Base-by-base conservation (phyloP, 1,139 yeast species). In the Ogataea hybrid region DNA sequence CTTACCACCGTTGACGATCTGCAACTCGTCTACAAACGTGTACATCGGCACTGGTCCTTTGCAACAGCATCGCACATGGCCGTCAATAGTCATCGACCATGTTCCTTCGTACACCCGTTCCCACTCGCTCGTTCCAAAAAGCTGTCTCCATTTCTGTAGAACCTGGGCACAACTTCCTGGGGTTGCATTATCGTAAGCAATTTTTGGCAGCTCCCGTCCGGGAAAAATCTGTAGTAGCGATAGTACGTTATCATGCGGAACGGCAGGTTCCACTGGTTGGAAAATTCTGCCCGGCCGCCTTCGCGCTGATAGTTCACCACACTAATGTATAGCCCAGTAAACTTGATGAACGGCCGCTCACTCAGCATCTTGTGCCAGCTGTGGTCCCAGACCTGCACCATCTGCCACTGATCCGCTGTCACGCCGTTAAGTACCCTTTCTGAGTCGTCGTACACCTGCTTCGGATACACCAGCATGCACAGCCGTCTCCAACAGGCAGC, bases 191-290 rank as follows among this genome's bases (percentile, higher is more conserved):
- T 73, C 0, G 92, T 75, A 15, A 85, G 69, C 17, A 83, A 71
- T 57, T 84, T 77, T 29, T 83, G 62, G 46, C 88, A 84, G 0
- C 75, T 69, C 0, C 97, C 97, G 56, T 86, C 85, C 0, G 83
- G 82, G 57, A 75, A 86, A 57, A 92, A 89, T 44, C 97, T 69
- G 28, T 84, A 63, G 60, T 88, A 92, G 47, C 98, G 69, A 61
- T 87, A 92, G 59, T 90, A 92, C 0, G 96, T 87, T 37, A 90
- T 85, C 59, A 89, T 79, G 54, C 86, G 78, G 15, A 86, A 77
- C 0, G 97, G 96, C 46, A 79, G 78, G 32, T 73, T 64, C 84
- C 94, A 80, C n/a, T 86, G 74, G 30, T 71, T 74, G 4, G 84
- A 75, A 39, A 80, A 75, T 53, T 79, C 86, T 7, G 73, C 75